These are phyloP conservation scores for Lactarius sp. DNA, from an alignment of 768 basidiomycete genomes.

Conservation along the genomic window DNA sequence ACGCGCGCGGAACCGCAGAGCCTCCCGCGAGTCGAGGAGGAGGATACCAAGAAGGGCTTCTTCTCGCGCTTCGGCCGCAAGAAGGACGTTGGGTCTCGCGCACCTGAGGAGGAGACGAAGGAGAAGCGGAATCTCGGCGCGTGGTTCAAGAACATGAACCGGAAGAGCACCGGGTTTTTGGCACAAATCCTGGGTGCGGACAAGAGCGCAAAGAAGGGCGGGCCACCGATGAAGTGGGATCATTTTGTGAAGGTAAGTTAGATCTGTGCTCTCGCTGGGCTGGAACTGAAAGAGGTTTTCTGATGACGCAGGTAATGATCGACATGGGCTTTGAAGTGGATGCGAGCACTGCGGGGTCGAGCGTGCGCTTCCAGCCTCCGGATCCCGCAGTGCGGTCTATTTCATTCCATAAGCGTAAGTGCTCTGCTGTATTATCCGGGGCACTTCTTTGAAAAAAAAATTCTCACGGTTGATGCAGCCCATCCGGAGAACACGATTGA, in stretches of 20 bases:
- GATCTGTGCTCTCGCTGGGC: not conserved
- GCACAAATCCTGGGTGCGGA: conserved; percentile 26
- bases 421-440: not conserved
- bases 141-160: conserved; percentile 24
- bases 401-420: conserved; percentile 33
- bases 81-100: conserved; percentile 30
- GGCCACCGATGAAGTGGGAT: conserved; percentile 34
- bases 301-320: conserved; percentile 29
- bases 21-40: conserved; percentile 42
- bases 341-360: conserved; percentile 31
- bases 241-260: conserved; percentile 30
- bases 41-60: conserved; percentile 41
- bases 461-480: conserved; percentile 18
- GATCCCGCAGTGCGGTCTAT: conserved; percentile 27
- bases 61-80: conserved; percentile 47
- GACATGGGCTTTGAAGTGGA: conserved; percentile 32
- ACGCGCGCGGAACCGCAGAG: conserved; percentile 57
- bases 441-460: not conserved
- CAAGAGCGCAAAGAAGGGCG: conserved; percentile 26
- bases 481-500: conserved; percentile 32
- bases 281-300: not conserved
- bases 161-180: conserved; percentile 26
- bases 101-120: conserved; percentile 28
- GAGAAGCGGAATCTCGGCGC: conserved; percentile 33
- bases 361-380: conserved; percentile 33